Base-by-base conservation (phyloP, 306 rosid species). In the Citrullus colocynthis region DNA sequence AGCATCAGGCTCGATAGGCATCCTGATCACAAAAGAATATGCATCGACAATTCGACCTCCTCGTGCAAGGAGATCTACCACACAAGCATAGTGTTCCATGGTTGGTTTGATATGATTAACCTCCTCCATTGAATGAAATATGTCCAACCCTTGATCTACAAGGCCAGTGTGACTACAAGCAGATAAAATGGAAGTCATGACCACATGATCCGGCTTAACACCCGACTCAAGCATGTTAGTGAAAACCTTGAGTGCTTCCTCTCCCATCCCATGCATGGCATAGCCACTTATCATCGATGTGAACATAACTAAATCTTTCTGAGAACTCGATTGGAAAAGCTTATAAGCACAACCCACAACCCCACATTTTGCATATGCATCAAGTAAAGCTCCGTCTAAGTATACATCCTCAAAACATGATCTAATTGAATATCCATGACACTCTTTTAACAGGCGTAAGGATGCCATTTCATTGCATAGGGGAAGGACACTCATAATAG, bases 91-190 rank as follows among this genome's bases (percentile, higher is more conserved):
- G n/a, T 94, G 97, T 82, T 91, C 97, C 85, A 82, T 80, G 42
- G 87, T 94, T 62, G 98, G 97, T 84, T 88, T 89, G 77, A 91
- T 84, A 45, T 90, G 90, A 80, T 88, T 83, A 28, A 79, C 74
- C 84, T 88, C 81, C 83, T 90, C 93, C 32, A 89, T 86, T 9
- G 97, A 90, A 75, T 85, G 32, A 84, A 94, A 94, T 85, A 89
- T 87, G 86, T 85, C 20, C 81, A 94, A 78, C 49, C 97, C 98
- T 84, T 94, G 91, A 41, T 83, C 86, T 75, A 91, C 79, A 57
- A 86, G 89, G 67, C 97, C 98, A 44, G 89, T 84, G 70, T 91
- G 98, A 89, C 97, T 90, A 79, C 97, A 94, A 37, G 96, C 94
- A 56, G 93, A 91, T 80, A 94, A 84, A 74, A 90, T 81, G 71